These are phyloP conservation scores for Cladophialophora exuberans DNA, from an alignment of 2,329 filamentous ascomycete species.

Conservation along the genomic window DNA sequence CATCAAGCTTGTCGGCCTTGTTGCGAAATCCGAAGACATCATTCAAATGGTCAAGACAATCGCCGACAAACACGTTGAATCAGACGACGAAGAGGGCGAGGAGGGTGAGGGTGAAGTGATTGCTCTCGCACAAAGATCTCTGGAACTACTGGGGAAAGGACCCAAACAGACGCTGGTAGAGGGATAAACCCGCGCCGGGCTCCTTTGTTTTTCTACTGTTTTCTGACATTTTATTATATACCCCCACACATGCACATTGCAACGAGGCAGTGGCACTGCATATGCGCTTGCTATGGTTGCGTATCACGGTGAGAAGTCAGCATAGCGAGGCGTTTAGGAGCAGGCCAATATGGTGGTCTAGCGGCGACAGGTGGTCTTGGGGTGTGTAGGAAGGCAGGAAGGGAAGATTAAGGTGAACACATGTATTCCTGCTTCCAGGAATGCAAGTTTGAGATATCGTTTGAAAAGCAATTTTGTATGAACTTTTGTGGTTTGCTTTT, in stretches of 20 bases:
- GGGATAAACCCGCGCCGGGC: slow-evolving; percentile 55
- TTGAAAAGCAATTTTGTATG: slow-evolving; percentile 3
- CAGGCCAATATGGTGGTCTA: not conserved
- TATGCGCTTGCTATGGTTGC: slow-evolving; percentile 18
- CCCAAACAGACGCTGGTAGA: slow-evolving; percentile 80
- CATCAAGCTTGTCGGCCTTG: slow-evolving; percentile 81
- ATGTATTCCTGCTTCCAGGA: too few species aligned
- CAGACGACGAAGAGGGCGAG: slow-evolving; percentile 82
- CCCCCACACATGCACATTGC: slow-evolving; percentile 22
- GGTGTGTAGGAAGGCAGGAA: too few species aligned
- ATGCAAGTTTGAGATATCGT: slow-evolving; percentile 1
- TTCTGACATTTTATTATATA: slow-evolving; percentile 26
- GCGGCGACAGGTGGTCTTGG: too few species aligned
- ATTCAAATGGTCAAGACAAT: slow-evolving; percentile 91
- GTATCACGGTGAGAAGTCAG: slow-evolving; percentile 15
- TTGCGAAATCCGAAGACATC: slow-evolving; percentile 87
- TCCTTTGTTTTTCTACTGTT: slow-evolving; percentile 8
- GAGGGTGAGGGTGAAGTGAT: slow-evolving; percentile 94
- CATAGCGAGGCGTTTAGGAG: slow-evolving; percentile 30
- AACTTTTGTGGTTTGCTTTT: slow-evolving; percentile 10
- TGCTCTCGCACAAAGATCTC: slow-evolving; percentile 82
- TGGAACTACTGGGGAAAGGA: slow-evolving; percentile 80
- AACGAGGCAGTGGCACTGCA: slow-evolving; percentile 17
- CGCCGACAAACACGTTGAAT: slow-evolving; percentile 84
- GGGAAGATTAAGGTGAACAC: too few species aligned